Evolutionary conservation across 306 rosid genomes (phyloP).

Genomic region (Phaseolus lunatus): DNA sequence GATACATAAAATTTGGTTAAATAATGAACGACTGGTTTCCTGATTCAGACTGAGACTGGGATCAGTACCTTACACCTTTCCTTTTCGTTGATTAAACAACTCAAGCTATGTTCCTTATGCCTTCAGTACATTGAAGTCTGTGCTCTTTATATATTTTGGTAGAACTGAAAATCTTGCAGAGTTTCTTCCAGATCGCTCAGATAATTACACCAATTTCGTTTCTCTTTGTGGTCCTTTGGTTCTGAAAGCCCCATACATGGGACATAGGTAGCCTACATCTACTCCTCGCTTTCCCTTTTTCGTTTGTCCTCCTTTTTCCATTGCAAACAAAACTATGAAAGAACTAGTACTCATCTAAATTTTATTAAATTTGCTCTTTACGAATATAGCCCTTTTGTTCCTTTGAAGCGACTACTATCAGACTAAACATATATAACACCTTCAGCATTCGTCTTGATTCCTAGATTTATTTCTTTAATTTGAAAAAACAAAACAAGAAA

Average conservation of each 20-base stretch:
- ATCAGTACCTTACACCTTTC: constrained; percentile 55
- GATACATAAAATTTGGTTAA: constrained; percentile 22
- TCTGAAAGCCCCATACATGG: constrained; percentile 54
- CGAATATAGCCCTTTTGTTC: constrained; percentile 7
- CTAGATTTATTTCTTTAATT: neutral
- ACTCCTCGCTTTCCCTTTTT: neutral
- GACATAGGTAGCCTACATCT: constrained; percentile 35
- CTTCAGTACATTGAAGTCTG: constrained; percentile 77
- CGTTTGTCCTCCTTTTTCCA: constrained; percentile 21
- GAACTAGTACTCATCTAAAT: neutral
- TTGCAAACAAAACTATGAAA: constrained; percentile 35
- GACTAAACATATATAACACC: neutral
- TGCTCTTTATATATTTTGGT: constrained; percentile 54
- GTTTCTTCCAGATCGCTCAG: constrained; percentile 52
- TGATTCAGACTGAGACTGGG: constrained; percentile 63
- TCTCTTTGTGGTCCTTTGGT: constrained; percentile 42
- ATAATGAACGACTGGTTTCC: constrained; percentile 42
- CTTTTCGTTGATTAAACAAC: constrained; percentile 79
- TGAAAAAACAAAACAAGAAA: neutral
- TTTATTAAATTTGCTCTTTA: constrained; percentile 26
- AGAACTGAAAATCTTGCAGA: constrained; percentile 54
- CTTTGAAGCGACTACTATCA: neutral
- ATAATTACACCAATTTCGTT: constrained; percentile 31
- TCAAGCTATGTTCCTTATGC: constrained; percentile 88
- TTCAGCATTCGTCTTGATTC: neutral